phyloP scores from a whole-genome alignment of 345 rosid genomes.

The Raphanus raphanistrum region DNA sequence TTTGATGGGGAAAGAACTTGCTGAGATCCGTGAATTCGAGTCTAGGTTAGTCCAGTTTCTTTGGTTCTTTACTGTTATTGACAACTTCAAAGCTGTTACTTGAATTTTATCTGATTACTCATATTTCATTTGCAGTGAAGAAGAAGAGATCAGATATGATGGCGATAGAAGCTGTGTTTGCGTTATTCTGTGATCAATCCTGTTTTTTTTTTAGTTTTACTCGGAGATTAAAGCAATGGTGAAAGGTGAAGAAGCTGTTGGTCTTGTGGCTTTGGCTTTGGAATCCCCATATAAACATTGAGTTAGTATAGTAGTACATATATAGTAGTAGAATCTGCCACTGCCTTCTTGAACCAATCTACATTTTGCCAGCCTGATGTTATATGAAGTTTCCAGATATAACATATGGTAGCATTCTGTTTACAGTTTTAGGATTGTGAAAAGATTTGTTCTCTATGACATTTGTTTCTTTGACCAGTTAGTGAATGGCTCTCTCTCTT shows the following conservation, averaged over 20 bases:
- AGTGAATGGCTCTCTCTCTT: slow-evolving; percentile 18
- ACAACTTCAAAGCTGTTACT: slow-evolving; percentile 1
- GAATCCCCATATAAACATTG: slow-evolving; percentile 23
- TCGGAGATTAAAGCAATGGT: slow-evolving; percentile 1
- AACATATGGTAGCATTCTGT: background rate
- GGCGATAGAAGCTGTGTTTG: slow-evolving; percentile 52
- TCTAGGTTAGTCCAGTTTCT: slow-evolving; percentile 48
- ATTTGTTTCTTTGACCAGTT: slow-evolving; percentile 23
- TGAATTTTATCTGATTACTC: slow-evolving; percentile 5
- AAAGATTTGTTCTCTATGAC: slow-evolving; percentile 16
- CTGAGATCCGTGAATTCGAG: slow-evolving; percentile 74
- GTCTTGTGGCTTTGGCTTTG: slow-evolving; percentile 10
- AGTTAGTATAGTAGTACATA: slow-evolving; percentile 43
- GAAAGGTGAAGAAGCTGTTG: slow-evolving; percentile 16
- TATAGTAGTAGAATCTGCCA: slow-evolving; percentile 20
- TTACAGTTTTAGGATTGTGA: slow-evolving; percentile 20
- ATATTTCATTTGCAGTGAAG: slow-evolving; percentile 50
- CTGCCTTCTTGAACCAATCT: slow-evolving; percentile 19
- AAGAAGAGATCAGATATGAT: slow-evolving; percentile 44
- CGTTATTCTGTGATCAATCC: slow-evolving; percentile 49
- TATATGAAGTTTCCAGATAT: slow-evolving; percentile 16
- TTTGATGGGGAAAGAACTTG: slow-evolving; percentile 71
- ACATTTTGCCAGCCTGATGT: slow-evolving; percentile 19
- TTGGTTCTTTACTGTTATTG: no score
- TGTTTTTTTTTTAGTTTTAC: background rate